phyloP scores from a whole-genome alignment of 2,329 filamentous ascomycete species.

The Colletotrichum sp. region DNA sequence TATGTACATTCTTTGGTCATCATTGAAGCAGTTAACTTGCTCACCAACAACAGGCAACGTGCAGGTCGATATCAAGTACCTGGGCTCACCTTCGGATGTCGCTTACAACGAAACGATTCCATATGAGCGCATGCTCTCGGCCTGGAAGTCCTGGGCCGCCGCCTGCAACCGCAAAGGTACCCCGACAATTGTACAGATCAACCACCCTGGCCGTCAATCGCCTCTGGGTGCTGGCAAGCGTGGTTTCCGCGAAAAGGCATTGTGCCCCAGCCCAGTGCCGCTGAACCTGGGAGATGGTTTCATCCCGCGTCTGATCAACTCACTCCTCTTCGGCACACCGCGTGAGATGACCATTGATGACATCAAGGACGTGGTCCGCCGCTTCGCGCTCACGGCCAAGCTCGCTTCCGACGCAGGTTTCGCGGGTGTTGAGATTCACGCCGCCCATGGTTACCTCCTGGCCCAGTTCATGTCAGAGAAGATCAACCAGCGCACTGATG shows the following conservation, averaged over 20 bases:
- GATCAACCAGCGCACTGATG: slow-evolving; percentile 57
- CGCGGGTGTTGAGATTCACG: slow-evolving; percentile 50
- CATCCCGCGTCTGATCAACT: slow-evolving; percentile 33
- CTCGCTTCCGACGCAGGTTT: slow-evolving; percentile 51
- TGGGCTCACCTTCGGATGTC: slow-evolving; percentile 38
- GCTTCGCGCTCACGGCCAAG: slow-evolving; percentile 58
- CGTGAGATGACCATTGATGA: slow-evolving; percentile 60
- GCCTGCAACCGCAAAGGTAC: slow-evolving; percentile 35
- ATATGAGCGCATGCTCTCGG: slow-evolving; percentile 29
- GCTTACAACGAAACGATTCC: slow-evolving; percentile 34
- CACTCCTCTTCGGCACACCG: slow-evolving; percentile 56
- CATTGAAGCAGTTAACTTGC: not conserved
- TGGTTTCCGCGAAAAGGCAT: slow-evolving; percentile 38
- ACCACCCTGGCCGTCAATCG: slow-evolving; percentile 52
- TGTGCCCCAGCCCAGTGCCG: slow-evolving; percentile 48
- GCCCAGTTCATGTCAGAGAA: slow-evolving; percentile 58
- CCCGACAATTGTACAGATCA: slow-evolving; percentile 48
- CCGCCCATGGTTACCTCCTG: slow-evolving; percentile 62
- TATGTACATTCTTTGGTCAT: not conserved
- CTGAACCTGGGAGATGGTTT: slow-evolving; percentile 44
- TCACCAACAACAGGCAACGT: slow-evolving; percentile 43
- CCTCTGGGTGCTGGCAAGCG: slow-evolving; percentile 40
- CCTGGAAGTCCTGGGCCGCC: slow-evolving; percentile 43
- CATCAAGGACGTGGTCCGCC: slow-evolving; percentile 54
- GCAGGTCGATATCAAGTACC: slow-evolving; percentile 41